phyloP scores from a whole-genome alignment of 345 rosid genomes.

The Streptanthus diversifolius region DNA sequence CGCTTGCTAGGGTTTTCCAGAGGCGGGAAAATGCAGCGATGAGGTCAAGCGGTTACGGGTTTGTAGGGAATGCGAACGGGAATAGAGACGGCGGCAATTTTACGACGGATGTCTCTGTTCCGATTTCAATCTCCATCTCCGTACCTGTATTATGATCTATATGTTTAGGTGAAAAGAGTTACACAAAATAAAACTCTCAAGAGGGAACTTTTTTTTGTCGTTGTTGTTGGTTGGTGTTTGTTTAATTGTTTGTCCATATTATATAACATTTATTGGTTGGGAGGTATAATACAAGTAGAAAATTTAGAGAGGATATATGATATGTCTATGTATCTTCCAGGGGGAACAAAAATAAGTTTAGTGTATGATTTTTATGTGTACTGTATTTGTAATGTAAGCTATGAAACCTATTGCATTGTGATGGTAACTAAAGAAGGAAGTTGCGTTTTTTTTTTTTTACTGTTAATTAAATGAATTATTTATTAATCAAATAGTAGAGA shows the following conservation, averaged over 20 bases:
- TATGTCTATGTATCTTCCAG: not conserved
- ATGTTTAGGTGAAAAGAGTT: not conserved
- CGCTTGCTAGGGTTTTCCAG: slow-evolving; percentile 87
- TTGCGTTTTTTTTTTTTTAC: not conserved
- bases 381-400: slow-evolving; percentile 3
- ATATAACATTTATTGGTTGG: slow-evolving; percentile 37
- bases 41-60: slow-evolving; percentile 62
- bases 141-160: slow-evolving; percentile 36
- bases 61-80: slow-evolving; percentile 48
- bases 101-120: slow-evolving; percentile 61
- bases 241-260: slow-evolving; percentile 30
- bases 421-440: not conserved
- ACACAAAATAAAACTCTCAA: not conserved
- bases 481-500: not conserved
- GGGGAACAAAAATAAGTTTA: not conserved
- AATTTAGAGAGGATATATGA: not conserved
- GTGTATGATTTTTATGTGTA: slow-evolving; percentile 12
- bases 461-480: not conserved
- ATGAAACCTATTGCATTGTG: not conserved
- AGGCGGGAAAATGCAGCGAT: slow-evolving; percentile 60
- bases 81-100: slow-evolving; percentile 20
- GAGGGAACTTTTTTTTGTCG: not conserved
- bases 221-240: slow-evolving; percentile 16
- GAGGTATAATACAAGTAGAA: slow-evolving; percentile 28
- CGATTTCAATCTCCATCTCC: slow-evolving; percentile 58